Evolutionary conservation across 176 grass and related monocot species (phyloP).

Genomic region (Otatea glauca): DNA sequence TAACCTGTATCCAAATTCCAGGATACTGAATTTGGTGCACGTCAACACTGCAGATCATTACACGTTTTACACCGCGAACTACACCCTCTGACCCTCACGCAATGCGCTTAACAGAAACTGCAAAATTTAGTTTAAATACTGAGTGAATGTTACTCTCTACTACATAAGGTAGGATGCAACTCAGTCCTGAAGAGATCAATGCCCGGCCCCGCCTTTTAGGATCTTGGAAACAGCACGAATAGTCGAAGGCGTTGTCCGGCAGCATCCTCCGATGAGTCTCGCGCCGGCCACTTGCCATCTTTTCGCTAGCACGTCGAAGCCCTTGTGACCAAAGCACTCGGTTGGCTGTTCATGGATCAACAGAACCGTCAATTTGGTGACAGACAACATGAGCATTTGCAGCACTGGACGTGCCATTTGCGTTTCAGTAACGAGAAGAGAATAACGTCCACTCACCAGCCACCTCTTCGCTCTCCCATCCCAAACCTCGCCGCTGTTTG

Average conservation of each 20-base stretch:
- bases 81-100: background rate
- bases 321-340: constrained; percentile 59
- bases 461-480: constrained; percentile 75
- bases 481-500: constrained; percentile 86
- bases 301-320: constrained; percentile 61
- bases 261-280: constrained; percentile 74
- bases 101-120: background rate
- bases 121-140: background rate
- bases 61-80: background rate
- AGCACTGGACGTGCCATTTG: background rate
- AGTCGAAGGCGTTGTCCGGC: constrained; percentile 72
- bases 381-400: constrained; percentile 1
- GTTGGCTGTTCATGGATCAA: constrained; percentile 44
- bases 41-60: background rate
- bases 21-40: background rate
- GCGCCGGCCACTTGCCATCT: constrained; percentile 72
- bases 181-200: constrained; percentile 17
- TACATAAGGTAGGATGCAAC: background rate
- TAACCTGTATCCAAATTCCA: background rate
- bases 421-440: background rate
- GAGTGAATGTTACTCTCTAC: constrained; percentile 8
- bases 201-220: constrained; percentile 43
- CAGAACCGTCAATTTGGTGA: background rate
- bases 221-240: constrained; percentile 65
- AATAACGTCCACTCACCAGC: constrained; percentile 62